These are phyloP conservation scores for Monosporascus sp. DNA, from an alignment of 2,329 filamentous ascomycete species.

Conservation along the genomic window DNA sequence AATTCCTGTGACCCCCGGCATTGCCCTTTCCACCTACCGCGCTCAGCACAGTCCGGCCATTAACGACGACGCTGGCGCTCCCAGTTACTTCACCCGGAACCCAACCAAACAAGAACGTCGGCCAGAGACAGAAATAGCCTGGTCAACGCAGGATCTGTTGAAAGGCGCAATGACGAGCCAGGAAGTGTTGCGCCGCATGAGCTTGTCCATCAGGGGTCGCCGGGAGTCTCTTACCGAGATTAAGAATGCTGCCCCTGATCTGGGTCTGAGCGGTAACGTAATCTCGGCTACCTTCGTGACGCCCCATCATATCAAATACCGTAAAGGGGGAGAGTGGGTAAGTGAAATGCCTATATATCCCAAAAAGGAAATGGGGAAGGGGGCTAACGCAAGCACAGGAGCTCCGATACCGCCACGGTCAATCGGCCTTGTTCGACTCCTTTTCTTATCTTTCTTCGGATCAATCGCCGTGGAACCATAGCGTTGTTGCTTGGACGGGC, in stretches of 20 bases:
- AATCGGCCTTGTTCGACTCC: slow-evolving; percentile 88
- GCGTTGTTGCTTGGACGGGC: slow-evolving; percentile 89
- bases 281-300: slow-evolving; percentile 62
- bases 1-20: slow-evolving; percentile 37
- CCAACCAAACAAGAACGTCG: slow-evolving; percentile 16
- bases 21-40: slow-evolving; percentile 27
- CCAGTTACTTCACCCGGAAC: slow-evolving; percentile 28
- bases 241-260: slow-evolving; percentile 48
- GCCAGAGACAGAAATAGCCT: slow-evolving; percentile 15
- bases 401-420: slow-evolving; percentile 71
- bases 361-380: neutral
- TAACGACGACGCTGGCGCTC: slow-evolving; percentile 10
- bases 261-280: slow-evolving; percentile 57
- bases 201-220: slow-evolving; percentile 35
- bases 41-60: slow-evolving; percentile 12
- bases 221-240: slow-evolving; percentile 51
- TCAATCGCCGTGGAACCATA: slow-evolving; percentile 82
- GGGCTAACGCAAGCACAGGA: slow-evolving; percentile 44
- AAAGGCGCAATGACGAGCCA: slow-evolving; percentile 30
- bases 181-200: slow-evolving; percentile 39
- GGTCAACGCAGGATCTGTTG: slow-evolving; percentile 14
- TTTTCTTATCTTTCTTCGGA: slow-evolving; percentile 84
- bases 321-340: slow-evolving; percentile 57
- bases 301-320: slow-evolving; percentile 54
- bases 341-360: slow-evolving; percentile 20